These are phyloP conservation scores for Penicillium macrosclerotiorum DNA, from an alignment of 495 filamentous ascomycete genomes.

Conservation along the genomic window DNA sequence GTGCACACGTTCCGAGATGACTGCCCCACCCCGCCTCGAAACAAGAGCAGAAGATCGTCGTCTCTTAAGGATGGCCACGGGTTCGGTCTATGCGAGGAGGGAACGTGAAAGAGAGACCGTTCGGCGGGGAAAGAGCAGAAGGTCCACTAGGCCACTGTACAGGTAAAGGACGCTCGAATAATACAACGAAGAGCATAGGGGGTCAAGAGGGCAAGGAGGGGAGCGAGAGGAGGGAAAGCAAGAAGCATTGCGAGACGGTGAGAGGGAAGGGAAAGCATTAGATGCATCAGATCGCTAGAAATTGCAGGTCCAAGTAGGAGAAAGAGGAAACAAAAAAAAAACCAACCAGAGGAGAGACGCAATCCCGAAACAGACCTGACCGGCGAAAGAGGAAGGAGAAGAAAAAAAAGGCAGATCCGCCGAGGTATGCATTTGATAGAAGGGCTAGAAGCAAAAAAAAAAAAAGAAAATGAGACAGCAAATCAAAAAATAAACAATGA, in stretches of 20 bases:
- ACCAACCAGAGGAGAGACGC: constrained; percentile 8
- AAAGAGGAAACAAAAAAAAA: constrained; percentile 22
- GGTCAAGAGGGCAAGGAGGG: constrained; percentile 4
- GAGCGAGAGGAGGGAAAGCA: neutral
- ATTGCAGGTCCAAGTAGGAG: constrained; percentile 5
- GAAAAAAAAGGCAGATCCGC: constrained; percentile 15
- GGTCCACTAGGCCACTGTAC: neutral
- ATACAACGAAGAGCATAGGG: neutral
- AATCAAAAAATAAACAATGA: too few species aligned
- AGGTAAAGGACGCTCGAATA: constrained; percentile 2
- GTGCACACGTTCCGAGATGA: too few species aligned
- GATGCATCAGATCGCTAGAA: constrained; percentile 18
- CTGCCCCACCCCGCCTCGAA: too few species aligned
- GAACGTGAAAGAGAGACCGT: neutral
- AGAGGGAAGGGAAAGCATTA: constrained; percentile 7
- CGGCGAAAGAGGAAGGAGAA: constrained; percentile 10
- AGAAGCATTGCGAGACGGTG: neutral
- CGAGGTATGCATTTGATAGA: constrained; percentile 22
- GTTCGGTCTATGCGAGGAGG: constrained; percentile 1
- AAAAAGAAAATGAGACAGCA: constrained; percentile 5
- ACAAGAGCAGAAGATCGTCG: too few species aligned
- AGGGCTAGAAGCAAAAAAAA: constrained; percentile 9
- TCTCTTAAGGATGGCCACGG: too few species aligned
- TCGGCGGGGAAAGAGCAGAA: too few species aligned
- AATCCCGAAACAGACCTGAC: constrained; percentile 7